phyloP scores from a whole-genome alignment of 2,329 filamentous ascomycete species.

The Fusarium brachygibbosum region DNA sequence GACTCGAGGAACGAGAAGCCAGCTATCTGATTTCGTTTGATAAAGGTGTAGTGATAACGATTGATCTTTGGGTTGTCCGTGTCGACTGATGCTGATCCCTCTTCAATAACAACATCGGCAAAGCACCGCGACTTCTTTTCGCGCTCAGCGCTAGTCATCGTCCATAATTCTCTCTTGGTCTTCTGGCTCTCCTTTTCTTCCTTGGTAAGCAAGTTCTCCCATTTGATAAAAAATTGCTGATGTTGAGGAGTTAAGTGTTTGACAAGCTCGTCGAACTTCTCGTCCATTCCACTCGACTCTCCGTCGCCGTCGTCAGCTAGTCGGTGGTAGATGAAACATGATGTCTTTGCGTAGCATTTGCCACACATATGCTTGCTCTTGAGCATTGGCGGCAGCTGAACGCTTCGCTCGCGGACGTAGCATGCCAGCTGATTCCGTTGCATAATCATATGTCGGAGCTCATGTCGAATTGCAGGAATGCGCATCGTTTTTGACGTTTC shows the following conservation, averaged over 20 bases:
- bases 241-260: conserved; percentile 81
- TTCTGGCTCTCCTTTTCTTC: conserved; percentile 93
- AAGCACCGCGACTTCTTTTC: conserved; percentile 93
- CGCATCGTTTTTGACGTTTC: conserved; percentile 89
- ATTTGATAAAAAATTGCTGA: conserved; percentile 89
- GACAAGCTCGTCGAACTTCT: conserved; percentile 85
- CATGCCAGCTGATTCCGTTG: conserved; percentile 91
- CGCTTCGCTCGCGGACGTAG: conserved; percentile 83
- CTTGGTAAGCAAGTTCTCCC: conserved; percentile 92
- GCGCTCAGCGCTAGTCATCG: conserved; percentile 89
- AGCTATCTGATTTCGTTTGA: conserved; percentile 73
- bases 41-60: conserved; percentile 86
- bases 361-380: conserved; percentile 85
- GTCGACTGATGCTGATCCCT: conserved; percentile 79
- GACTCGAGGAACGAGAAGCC: conserved; percentile 91
- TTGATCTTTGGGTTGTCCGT: conserved; percentile 85
- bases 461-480: conserved; percentile 86
- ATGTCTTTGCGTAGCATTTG: conserved; percentile 88
- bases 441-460: conserved; percentile 96
- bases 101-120: conserved; percentile 85
- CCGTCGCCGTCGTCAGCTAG: conserved; percentile 86
- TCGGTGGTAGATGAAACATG: conserved; percentile 95
- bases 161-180: conserved; percentile 92
- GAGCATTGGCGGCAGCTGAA: conserved; percentile 87
- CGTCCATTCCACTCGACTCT: conserved; percentile 83